These are phyloP conservation scores for Kodamaea leandrae DNA, from an alignment of 805 yeast genomes.

Conservation along the genomic window DNA sequence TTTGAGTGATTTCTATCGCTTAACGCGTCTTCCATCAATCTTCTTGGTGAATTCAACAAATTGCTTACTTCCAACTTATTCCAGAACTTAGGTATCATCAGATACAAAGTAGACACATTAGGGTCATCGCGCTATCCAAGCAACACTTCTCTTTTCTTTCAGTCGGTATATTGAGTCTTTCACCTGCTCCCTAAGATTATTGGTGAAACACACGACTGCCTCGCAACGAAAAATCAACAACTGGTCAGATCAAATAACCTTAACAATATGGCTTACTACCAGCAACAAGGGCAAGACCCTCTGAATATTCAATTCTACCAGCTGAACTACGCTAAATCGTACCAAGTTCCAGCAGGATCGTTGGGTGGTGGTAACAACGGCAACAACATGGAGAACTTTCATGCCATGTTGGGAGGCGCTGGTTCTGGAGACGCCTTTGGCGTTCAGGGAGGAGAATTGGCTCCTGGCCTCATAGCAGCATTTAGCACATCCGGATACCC, in stretches of 20 bases:
- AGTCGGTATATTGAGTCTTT: too few relatives aligned
- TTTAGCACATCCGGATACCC: constrained; percentile 91
- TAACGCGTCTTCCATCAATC: too few relatives aligned
- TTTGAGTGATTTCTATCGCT: too few relatives aligned
- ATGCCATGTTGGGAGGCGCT: constrained; percentile 32
- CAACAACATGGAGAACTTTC: constrained; percentile 24
- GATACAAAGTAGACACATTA: too few relatives aligned
- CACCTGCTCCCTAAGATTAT: background rate
- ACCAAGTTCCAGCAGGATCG: constrained; percentile 18
- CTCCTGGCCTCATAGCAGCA: constrained; percentile 84
- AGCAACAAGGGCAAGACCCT: constrained; percentile 32
- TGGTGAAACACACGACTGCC: constrained; percentile 5
- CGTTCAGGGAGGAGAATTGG: constrained; percentile 51
- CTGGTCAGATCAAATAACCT: background rate
- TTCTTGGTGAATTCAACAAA: too few relatives aligned
- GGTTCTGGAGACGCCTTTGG: constrained; percentile 18
- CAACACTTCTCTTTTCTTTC: too few relatives aligned
- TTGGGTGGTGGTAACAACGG: constrained; percentile 9
- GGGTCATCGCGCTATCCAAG: too few relatives aligned
- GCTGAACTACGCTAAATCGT: constrained; percentile 34
- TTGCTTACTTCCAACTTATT: too few relatives aligned
- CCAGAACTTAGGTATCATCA: too few relatives aligned
- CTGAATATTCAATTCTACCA: constrained; percentile 45
- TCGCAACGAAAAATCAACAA: constrained; percentile 7
- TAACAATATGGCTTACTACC: constrained; percentile 36